Percentiles rank a stretch among this genome's conserved stretches.
Conservation (phyloP, 202 grass and related monocot species). For the Musa balbisiana region DNA sequence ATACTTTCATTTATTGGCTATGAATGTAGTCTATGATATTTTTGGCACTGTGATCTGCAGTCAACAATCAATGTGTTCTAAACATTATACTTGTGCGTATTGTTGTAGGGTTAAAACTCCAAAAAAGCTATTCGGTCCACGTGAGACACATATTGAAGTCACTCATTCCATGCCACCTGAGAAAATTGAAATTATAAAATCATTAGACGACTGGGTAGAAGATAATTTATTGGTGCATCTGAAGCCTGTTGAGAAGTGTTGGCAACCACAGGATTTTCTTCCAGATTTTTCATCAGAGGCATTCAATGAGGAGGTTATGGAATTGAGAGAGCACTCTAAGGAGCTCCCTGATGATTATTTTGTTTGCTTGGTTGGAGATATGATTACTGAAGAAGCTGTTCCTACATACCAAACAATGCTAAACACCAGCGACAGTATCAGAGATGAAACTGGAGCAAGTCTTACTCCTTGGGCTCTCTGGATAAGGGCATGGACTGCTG, state of each 20-base stretch:
- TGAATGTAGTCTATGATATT: not conserved
- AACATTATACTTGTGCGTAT: not conserved
- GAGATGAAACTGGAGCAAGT: slow-evolving; percentile 92
- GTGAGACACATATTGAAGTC: slow-evolving; percentile 82
- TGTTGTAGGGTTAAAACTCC: slow-evolving; percentile 55
- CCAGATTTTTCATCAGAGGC: slow-evolving; percentile 75
- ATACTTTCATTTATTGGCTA: slow-evolving; percentile 1
- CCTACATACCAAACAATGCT: slow-evolving; percentile 97
- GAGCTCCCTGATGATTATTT: slow-evolving; percentile 95
- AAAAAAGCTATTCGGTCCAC: slow-evolving; percentile 61
- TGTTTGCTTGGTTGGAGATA: slow-evolving; percentile 90
- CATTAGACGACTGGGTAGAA: slow-evolving; percentile 78
- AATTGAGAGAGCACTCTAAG: slow-evolving; percentile 78
- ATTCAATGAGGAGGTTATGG: slow-evolving; percentile 86
- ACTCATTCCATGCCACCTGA: slow-evolving; percentile 84
- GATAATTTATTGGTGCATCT: slow-evolving; percentile 66
- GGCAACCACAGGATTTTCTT: slow-evolving; percentile 97
- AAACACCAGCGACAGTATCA: slow-evolving; percentile 72
- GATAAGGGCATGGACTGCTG: slow-evolving; percentile 92
- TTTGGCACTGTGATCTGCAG: not conserved
- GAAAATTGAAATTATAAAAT: slow-evolving; percentile 90
- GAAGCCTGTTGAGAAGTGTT: slow-evolving; percentile 96
- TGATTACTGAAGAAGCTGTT: slow-evolving; percentile 98
- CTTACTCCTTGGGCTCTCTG: slow-evolving; percentile 91
- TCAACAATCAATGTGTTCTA: not conserved